Evolutionary conservation across 2,329 filamentous ascomycete species (phyloP).

Genomic region (Pyrenophora teres): DNA sequence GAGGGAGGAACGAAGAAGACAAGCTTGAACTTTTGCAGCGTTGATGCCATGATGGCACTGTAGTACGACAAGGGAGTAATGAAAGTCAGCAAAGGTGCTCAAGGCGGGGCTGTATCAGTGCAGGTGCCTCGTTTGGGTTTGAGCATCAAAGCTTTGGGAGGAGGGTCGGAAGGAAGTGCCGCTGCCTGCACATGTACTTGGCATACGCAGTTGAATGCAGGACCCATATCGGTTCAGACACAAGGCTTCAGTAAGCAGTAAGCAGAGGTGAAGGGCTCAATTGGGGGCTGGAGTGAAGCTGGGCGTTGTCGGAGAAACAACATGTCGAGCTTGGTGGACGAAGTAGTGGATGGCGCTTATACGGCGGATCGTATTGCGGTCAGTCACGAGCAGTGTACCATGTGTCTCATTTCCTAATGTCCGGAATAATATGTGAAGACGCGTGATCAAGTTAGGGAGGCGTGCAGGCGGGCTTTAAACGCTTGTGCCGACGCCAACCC

Average conservation of each 20-base stretch:
- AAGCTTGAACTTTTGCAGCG: conserved; percentile 47
- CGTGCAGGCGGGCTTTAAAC: conserved; percentile 8
- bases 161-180: background rate
- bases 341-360: too few relatives aligned
- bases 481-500: conserved; percentile 23
- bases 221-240: too few relatives aligned
- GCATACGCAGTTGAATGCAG: too few relatives aligned
- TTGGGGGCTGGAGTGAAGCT: too few relatives aligned
- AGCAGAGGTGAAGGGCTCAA: too few relatives aligned
- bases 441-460: conserved; percentile 18
- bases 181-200: too few relatives aligned
- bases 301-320: too few relatives aligned
- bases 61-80: too few relatives aligned
- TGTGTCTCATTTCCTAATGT: conserved; percentile 4
- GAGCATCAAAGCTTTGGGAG: conserved; percentile 12
- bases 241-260: too few relatives aligned
- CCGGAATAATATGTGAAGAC: conserved; percentile 19
- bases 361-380: too few relatives aligned
- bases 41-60: conserved; percentile 3
- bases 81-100: background rate
- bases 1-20: conserved; percentile 52
- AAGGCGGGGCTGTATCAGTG: background rate
- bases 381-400: conserved; percentile 6
- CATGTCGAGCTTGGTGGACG: too few relatives aligned
- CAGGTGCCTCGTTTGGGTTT: conserved; percentile 9